Percentiles rank a stretch among this genome's conserved stretches.
Evolutionary conservation across 1,139 yeast genomes (phyloP).

Genomic region (Geotrichum fermentans): DNA sequence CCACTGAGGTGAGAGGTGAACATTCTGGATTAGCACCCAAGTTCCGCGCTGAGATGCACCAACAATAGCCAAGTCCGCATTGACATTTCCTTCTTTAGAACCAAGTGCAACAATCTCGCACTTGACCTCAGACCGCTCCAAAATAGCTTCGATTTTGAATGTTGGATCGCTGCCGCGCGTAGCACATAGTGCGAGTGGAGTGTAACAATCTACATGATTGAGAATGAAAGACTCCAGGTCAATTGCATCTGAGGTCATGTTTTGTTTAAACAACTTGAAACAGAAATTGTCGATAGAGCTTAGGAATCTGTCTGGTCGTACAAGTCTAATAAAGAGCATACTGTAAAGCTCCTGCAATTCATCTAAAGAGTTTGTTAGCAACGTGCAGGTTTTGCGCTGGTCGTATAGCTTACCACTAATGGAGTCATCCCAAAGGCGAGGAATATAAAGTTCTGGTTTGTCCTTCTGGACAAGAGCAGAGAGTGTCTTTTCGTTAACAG

Average conservation of each 20-base stretch:
- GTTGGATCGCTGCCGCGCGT: constrained; percentile 67
- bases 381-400: no score
- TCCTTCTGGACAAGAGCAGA: constrained; percentile 63
- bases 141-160: constrained; percentile 47
- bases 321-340: constrained; percentile 25
- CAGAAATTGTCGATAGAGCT: constrained; percentile 22
- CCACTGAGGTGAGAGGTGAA: constrained; percentile 69
- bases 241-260: background rate
- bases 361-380: constrained; percentile 16
- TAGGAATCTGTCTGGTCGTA: constrained; percentile 28
- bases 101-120: constrained; percentile 65
- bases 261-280: constrained; percentile 7
- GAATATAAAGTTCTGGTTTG: constrained; percentile 14
- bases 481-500: constrained; percentile 77
- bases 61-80: constrained; percentile 53
- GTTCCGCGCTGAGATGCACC: constrained; percentile 45
- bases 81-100: constrained; percentile 57
- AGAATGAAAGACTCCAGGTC: constrained; percentile 21
- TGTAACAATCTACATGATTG: constrained; percentile 25
- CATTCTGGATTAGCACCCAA: constrained; percentile 76
- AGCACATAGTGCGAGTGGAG: constrained; percentile 53
- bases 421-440: constrained; percentile 19
- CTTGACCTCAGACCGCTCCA: constrained; percentile 32
- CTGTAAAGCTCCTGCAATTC: constrained; percentile 23
- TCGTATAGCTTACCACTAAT: constrained; percentile 9